Percentiles rank a stretch among this genome's conserved stretches.
These are phyloP conservation scores for Brachypodium distachyon DNA, from an alignment of 202 grass and related monocot genomes.

Conservation along the genomic window DNA sequence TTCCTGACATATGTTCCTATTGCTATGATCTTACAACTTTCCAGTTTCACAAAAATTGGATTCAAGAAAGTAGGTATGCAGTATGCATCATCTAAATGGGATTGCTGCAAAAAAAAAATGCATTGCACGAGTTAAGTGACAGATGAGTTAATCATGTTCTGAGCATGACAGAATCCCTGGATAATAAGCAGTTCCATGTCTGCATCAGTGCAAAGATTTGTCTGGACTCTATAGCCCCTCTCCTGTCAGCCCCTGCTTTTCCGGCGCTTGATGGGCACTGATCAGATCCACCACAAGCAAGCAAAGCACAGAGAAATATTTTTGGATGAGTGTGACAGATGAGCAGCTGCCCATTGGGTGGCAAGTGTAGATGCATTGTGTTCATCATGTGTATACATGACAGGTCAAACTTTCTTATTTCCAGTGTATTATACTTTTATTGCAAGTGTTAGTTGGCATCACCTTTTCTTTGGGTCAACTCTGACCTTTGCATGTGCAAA, in stretches of 20 bases:
- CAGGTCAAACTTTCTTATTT: neutral
- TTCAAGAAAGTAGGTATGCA: neutral
- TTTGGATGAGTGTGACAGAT: constrained; percentile 18
- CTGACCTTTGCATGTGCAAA: neutral
- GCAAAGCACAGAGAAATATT: neutral
- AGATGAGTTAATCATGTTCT: neutral
- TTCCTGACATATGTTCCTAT: neutral
- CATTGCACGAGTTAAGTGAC: too few species aligned
- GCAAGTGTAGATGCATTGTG: neutral
- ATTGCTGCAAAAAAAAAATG: too few species aligned
- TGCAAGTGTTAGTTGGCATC: constrained; percentile 15
- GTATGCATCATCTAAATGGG: neutral
- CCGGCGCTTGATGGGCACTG: neutral
- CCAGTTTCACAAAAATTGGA: neutral
- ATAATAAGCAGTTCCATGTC: constrained; percentile 6
- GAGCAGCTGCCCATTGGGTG: constrained; percentile 14
- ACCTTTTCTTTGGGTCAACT: constrained; percentile 14
- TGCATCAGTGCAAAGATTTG: constrained; percentile 30
- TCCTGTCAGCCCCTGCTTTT: constrained; percentile 19
- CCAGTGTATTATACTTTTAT: neutral
- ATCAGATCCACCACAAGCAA: constrained; percentile 15
- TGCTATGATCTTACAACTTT: neutral
- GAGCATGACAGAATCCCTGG: neutral
- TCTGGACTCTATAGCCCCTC: neutral
- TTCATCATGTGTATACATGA: neutral